Evolutionary conservation across 2,329 filamentous ascomycete genomes (phyloP).

Genomic region (Orbilia blumenaviensis): DNA sequence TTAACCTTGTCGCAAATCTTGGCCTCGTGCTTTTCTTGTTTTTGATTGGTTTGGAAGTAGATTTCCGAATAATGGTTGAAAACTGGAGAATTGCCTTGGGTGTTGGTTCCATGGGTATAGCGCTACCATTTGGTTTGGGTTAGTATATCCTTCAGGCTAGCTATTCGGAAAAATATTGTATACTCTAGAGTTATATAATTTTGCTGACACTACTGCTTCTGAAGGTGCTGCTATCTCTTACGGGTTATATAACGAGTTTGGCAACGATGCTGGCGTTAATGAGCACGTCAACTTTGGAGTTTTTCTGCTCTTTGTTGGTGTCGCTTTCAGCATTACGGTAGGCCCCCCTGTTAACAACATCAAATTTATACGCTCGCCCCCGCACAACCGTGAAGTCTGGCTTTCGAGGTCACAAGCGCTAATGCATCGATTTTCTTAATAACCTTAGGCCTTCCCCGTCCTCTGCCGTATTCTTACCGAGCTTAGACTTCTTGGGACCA

Average conservation of each 20-base stretch:
- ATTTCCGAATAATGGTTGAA: constrained; percentile 76
- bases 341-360: neutral
- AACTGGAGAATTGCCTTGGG: constrained; percentile 83
- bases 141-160: constrained; percentile 61
- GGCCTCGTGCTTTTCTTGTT: constrained; percentile 87
- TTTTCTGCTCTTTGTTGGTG: constrained; percentile 79
- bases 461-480: constrained; percentile 92
- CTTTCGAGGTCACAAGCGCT: neutral
- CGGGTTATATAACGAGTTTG: constrained; percentile 80
- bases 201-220: neutral
- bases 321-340: constrained; percentile 89
- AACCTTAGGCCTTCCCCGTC: constrained; percentile 79
- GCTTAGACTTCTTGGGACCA: constrained; percentile 81
- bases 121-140: constrained; percentile 82
- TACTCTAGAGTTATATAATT: neutral
- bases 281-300: constrained; percentile 65
- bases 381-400: neutral
- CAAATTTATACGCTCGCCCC: neutral
- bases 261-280: constrained; percentile 62
- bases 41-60: constrained; percentile 85
- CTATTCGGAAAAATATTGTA: too few relatives aligned
- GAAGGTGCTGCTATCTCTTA: constrained; percentile 72
- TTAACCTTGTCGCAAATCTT: constrained; percentile 81
- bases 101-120: constrained; percentile 81
- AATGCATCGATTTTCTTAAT: neutral